Evolutionary conservation across 768 basidiomycete genomes (phyloP), one percentile per base, ranked within the genome.

Genomic region (Dendrothele bispora): DNA sequence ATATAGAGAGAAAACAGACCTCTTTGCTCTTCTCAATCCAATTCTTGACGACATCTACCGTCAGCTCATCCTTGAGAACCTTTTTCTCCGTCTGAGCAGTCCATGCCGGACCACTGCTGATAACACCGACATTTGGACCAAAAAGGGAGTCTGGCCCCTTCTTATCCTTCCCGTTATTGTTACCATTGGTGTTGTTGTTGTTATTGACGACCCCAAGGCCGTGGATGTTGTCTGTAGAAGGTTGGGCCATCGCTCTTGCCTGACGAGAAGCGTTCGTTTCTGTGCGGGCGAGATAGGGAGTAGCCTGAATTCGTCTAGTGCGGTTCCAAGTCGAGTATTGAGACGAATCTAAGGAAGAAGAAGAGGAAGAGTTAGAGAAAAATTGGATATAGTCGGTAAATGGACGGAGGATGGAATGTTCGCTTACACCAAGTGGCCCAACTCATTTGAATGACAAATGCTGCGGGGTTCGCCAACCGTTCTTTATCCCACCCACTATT

Each of bases 11-110:
- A 46, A 22, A 12, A 63, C 80, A 61, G 44, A 91, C 91, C 76
- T 93, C 82, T 72, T 91, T 93, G 68, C 82, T 85, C 73, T 86
- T 92, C 50, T 84, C 83, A 15, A 95, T 80, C 94, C 94, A 98
- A 8, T 67, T 65, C 59, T 79, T 84, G 53, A 98, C 85, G 36
- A 88, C 74, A 26, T 95, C 89, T 1, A 87, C 83, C 1, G 91
- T 89, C 35, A 97, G 76, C 56, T 83, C 82, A 57, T 91, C 88
- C 30, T 77, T 73, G 37, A 78, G 59, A 14, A 77, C 63, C 52
- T 72, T 80, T 74, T 86, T 91, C 63, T 87, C 85, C 42, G 71
- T 71, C 22, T 63, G 57, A 22, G 79, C 66, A 1, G 89, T 83
- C 90, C 90, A 92, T 0, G 79, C 66, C 7, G 90, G 89, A 1